phyloP scores from a whole-genome alignment of 1,284 basidiomycete species.

The Cronartium ribicola region DNA sequence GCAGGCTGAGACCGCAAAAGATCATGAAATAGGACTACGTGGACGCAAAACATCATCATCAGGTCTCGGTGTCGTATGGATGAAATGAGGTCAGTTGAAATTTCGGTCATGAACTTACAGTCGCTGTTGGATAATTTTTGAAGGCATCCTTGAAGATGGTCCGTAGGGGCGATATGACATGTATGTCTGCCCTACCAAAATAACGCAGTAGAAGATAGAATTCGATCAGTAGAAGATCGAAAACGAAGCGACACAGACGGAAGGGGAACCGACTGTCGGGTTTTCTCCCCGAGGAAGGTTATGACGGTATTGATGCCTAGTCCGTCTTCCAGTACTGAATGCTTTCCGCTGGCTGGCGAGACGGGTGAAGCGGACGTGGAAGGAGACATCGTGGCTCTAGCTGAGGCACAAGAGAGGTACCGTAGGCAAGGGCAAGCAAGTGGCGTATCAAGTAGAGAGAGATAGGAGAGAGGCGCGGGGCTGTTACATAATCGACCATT shows the following conservation, averaged over 20 bases:
- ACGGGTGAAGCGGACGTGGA: not conserved
- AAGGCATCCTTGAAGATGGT: conserved; percentile 38
- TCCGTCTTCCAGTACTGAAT: not conserved
- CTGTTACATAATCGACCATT: not conserved
- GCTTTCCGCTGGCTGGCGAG: not conserved
- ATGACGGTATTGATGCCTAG: not conserved
- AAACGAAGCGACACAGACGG: not conserved
- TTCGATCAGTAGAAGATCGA: not conserved
- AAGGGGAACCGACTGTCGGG: not conserved
- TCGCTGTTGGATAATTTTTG: conserved; percentile 31
- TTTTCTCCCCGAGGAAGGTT: not conserved
- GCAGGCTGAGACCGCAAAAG: conserved; percentile 41
- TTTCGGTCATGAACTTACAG: conserved; percentile 10
- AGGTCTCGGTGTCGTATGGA: not conserved
- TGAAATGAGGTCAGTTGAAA: not conserved
- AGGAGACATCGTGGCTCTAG: no score
- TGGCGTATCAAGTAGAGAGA: no score
- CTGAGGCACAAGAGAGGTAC: no score
- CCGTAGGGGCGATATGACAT: conserved; percentile 15
- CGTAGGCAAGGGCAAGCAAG: no score
- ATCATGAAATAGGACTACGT: conserved; percentile 42
- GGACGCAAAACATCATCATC: not conserved
- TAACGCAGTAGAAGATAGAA: not conserved
- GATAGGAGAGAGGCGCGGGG: no score
- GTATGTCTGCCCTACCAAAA: conserved; percentile 1